Percentiles rank a stretch among this genome's conserved stretches.
phyloP scores from a whole-genome alignment of 2,329 filamentous ascomycete species.

The Cladorrhinum sp. region DNA sequence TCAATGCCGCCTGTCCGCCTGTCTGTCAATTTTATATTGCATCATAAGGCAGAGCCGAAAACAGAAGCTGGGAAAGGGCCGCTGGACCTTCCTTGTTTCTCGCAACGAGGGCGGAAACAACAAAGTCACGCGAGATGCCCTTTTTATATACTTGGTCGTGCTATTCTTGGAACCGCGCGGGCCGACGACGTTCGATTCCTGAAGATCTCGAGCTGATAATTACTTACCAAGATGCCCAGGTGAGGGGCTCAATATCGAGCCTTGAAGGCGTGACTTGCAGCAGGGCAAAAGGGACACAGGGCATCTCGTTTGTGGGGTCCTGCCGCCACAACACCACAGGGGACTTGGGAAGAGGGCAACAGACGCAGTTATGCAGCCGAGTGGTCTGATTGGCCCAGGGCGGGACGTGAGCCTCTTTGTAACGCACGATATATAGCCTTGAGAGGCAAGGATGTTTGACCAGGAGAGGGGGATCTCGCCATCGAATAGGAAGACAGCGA shows the following conservation, averaged over 20 bases:
- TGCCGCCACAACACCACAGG: neutral
- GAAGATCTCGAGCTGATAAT: constrained; percentile 8
- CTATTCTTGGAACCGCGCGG: constrained; percentile 23
- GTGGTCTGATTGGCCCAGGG: constrained; percentile 13
- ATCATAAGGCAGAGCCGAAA: neutral
- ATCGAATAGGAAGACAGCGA: constrained; percentile 22
- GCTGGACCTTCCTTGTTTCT: constrained; percentile 1
- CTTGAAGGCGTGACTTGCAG: neutral
- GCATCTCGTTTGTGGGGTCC: neutral
- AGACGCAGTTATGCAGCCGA: neutral
- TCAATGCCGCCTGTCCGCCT: neutral
- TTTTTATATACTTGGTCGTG: constrained; percentile 9
- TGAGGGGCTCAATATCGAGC: constrained; percentile 6
- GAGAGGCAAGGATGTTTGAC: constrained; percentile 19
- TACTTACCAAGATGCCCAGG: constrained; percentile 13
- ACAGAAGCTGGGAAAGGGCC: constrained; percentile 12
- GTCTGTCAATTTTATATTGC: too few relatives aligned
- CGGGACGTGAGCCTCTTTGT: constrained; percentile 8
- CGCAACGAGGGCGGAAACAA: neutral
- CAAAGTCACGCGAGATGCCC: constrained; percentile 18
- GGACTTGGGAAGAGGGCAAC: neutral
- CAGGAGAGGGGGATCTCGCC: constrained; percentile 10
- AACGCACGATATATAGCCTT: constrained; percentile 21
- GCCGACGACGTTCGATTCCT: neutral
- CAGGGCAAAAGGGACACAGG: neutral